phyloP scores from a whole-genome alignment of 1,284 basidiomycete genomes.

The Cutaneotrichosporon cavernicola region DNA sequence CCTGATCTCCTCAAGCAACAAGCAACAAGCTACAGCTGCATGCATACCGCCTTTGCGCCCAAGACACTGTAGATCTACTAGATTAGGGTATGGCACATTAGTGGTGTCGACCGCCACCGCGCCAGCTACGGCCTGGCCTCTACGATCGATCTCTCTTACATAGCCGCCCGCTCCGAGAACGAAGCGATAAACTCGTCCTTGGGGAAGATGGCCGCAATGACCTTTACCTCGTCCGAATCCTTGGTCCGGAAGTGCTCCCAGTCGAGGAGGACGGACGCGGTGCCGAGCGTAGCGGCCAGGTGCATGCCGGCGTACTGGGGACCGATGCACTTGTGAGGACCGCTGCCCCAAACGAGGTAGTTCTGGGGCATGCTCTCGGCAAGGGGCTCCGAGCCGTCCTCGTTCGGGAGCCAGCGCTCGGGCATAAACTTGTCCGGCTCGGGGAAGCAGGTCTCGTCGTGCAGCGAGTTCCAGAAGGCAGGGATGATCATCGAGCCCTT shows the following conservation, averaged over 20 bases:
- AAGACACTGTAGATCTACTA: constrained; percentile 6
- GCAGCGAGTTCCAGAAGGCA: constrained; percentile 90
- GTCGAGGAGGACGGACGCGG: constrained; percentile 77
- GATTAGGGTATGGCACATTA: constrained; percentile 11
- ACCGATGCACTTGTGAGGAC: constrained; percentile 92
- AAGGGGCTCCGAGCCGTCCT: constrained; percentile 58
- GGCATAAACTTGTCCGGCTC: constrained; percentile 80
- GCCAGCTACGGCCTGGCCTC: background rate
- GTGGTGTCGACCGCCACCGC: constrained; percentile 1
- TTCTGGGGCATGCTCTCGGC: constrained; percentile 89
- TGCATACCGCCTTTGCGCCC: constrained; percentile 10
- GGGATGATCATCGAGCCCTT: constrained; percentile 92
- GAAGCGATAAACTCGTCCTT: constrained; percentile 84
- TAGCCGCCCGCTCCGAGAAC: constrained; percentile 53
- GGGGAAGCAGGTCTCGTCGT: constrained; percentile 84
- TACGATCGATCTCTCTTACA: background rate
- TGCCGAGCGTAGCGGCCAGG: constrained; percentile 79
- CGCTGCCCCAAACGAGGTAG: constrained; percentile 92
- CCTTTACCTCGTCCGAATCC: constrained; percentile 78
- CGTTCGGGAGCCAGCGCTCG: constrained; percentile 88
- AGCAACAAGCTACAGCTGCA: background rate
- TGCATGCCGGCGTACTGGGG: constrained; percentile 92
- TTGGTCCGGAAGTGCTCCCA: constrained; percentile 85
- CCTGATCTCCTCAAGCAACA: too few species aligned
- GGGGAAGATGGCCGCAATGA: constrained; percentile 90